These are phyloP conservation scores for Fusarium sp. DNA, from an alignment of 2,329 filamentous ascomycete species.

Conservation along the genomic window DNA sequence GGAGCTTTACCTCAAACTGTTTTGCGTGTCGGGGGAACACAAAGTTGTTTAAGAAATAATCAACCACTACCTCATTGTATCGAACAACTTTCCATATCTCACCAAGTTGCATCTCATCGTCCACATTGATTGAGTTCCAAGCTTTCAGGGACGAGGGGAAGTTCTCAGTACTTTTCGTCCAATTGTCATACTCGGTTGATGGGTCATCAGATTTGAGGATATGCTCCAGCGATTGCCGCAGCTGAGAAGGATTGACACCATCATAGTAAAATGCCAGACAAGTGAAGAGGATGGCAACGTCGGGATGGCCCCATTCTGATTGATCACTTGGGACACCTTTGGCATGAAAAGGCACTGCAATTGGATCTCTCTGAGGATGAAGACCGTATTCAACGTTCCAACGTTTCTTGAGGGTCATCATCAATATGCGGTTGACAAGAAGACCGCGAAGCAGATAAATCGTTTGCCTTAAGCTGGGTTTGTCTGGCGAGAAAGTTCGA, in stretches of 20 bases:
- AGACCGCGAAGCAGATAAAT: conserved; percentile 74
- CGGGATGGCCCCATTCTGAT: conserved; percentile 77
- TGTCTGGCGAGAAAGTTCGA: conserved; percentile 40
- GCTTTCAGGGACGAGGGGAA: conserved; percentile 65
- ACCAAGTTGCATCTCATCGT: conserved; percentile 66
- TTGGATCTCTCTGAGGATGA: conserved; percentile 66
- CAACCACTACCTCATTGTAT: conserved; percentile 64
- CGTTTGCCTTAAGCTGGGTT: conserved; percentile 40
- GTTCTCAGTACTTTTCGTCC: conserved; percentile 57
- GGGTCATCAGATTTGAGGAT: conserved; percentile 69
- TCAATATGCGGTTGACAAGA: conserved; percentile 69
- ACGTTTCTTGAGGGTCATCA: conserved; percentile 71
- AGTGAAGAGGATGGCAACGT: conserved; percentile 76
- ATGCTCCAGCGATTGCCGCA: conserved; percentile 64
- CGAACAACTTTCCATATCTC: conserved; percentile 68
- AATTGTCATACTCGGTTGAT: conserved; percentile 67
- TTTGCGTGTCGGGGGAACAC: conserved; percentile 76
- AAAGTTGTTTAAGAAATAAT: conserved; percentile 74
- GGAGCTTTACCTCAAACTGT: conserved; percentile 74
- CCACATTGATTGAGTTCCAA: conserved; percentile 72
- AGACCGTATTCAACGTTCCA: conserved; percentile 77
- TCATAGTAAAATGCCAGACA: conserved; percentile 76
- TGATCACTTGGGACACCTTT: conserved; percentile 70
- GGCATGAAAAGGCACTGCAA: conserved; percentile 66
- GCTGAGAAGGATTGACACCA: conserved; percentile 65